Conservation (phyloP, 2,329 filamentous ascomycete genomes). For the Helotiales sp. region DNA sequence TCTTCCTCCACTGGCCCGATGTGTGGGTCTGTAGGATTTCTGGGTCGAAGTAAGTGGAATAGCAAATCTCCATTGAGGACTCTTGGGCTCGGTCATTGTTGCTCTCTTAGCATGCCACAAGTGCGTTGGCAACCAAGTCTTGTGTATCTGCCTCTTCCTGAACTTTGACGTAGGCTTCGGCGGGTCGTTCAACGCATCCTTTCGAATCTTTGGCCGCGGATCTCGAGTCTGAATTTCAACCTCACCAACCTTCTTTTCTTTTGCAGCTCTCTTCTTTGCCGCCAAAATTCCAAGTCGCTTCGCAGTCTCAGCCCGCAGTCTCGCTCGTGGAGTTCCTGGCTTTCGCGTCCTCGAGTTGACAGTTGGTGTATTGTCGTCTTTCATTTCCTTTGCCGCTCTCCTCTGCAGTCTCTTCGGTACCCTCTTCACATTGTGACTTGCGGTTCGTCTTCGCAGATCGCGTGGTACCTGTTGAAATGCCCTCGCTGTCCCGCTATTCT, state of each 20-base stretch:
- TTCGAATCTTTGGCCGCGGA: conserved; percentile 69
- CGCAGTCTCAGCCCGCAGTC: conserved; percentile 76
- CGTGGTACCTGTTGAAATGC: conserved; percentile 93
- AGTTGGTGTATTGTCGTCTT: conserved; percentile 87
- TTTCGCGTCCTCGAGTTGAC: conserved; percentile 69
- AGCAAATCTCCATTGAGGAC: conserved; percentile 88
- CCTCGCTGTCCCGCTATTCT: conserved; percentile 63
- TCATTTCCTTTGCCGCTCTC: conserved; percentile 76
- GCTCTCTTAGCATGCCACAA: conserved; percentile 92
- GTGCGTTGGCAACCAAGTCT: conserved; percentile 95
- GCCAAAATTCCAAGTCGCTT: conserved; percentile 70
- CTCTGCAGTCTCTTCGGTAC: conserved; percentile 78
- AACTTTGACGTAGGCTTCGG: conserved; percentile 70
- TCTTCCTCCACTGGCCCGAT: conserved; percentile 75
- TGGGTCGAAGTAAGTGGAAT: conserved; percentile 84
- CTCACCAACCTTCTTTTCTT: conserved; percentile 39
- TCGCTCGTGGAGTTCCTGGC: conserved; percentile 59
- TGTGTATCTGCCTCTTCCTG: conserved; percentile 82
- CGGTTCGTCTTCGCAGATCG: conserved; percentile 82
- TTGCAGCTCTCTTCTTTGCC: conserved; percentile 57
- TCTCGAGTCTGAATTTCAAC: conserved; percentile 47
- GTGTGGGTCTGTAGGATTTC: conserved; percentile 87
- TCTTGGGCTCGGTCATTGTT: conserved; percentile 79
- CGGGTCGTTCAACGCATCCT: conserved; percentile 70
- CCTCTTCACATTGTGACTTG: conserved; percentile 92